Evolutionary conservation across 495 filamentous ascomycete species (phyloP), one percentile per base, ranked within the genome.

Genomic region (Aspergillus baeticus): DNA sequence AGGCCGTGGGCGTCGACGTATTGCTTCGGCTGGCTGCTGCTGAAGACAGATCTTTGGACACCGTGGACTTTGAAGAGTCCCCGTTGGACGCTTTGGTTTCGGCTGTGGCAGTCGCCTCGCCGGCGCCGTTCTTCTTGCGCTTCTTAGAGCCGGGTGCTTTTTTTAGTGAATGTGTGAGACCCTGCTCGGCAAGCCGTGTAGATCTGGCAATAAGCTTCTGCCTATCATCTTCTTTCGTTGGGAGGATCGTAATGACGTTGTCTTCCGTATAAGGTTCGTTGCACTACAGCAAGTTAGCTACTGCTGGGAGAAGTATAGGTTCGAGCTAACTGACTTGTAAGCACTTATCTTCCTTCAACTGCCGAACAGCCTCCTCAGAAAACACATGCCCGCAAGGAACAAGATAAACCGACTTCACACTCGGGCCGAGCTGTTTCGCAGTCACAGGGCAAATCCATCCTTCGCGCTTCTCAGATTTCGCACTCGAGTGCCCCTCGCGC

Each of bases 351-450:
- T 74, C 82, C 45, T 79, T 76, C 5, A 97, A 80, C 69, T 96
- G 91, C 56, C 87, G 88, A 48, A 97, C 82, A 8, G 89, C 89
- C 46, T 83, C 84, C 59, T 93, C 91, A 2, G 89, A 84, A 69
- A 98, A 98, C 1, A 90, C 95, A 80, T 98, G 95, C 1, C 94
- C 94, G 64, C 94, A 98, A 0, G 94, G 94, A 14, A 97, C 91
- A 6, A 98, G 64, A 69, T 98, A 98, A 15, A 96, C 90, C 10
- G 90, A 77, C 72, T 85, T 92, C 14, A 87, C 85, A 10, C 78
- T 81, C 0, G 92, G 82, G 2, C 95, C 95, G 44, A 98, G 71
- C 67, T 87, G 83, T 70, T 96, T 96, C 39, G 85, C 81, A n/a
- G 89, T 92, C 21, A 98, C 80, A 1, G 93, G 92, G 66, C 94